A percentile compares a stretch with the other conserved stretches of the same genome.
Evolutionary conservation across 2,329 filamentous ascomycete species (phyloP).

Genomic region (Fusarium duplospermum): DNA sequence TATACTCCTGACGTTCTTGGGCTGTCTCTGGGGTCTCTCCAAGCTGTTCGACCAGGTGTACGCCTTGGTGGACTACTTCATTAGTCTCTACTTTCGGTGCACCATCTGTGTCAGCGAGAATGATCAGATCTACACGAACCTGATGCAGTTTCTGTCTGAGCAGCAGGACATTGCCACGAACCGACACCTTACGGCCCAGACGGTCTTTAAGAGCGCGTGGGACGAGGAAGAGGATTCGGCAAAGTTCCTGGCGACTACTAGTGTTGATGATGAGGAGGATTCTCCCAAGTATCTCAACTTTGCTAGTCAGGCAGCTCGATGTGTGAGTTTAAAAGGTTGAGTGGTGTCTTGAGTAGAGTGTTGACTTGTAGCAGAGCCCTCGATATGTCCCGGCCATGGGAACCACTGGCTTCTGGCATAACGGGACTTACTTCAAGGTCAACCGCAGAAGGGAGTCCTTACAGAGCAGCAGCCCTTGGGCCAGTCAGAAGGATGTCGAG

Average conservation of each 20-base stretch:
- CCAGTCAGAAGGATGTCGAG: slow-evolving; percentile 63
- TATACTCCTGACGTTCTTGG: slow-evolving; percentile 57
- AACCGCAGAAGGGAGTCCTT: slow-evolving; percentile 58
- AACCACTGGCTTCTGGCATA: slow-evolving; percentile 65
- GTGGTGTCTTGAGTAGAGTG: background rate
- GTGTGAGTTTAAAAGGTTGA: slow-evolving; percentile 47
- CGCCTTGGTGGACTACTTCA: slow-evolving; percentile 48
- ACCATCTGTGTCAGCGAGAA: slow-evolving; percentile 64
- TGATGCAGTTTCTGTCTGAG: slow-evolving; percentile 69
- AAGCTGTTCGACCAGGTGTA: slow-evolving; percentile 52
- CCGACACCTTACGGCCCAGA: slow-evolving; percentile 66
- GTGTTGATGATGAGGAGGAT: slow-evolving; percentile 53
- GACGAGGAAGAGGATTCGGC: slow-evolving; percentile 63
- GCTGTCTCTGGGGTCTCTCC: slow-evolving; percentile 60
- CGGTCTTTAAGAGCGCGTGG: slow-evolving; percentile 66
- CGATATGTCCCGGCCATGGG: slow-evolving; percentile 67
- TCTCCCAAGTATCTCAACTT: slow-evolving; percentile 65
- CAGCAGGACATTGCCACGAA: slow-evolving; percentile 64
- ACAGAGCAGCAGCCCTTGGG: slow-evolving; percentile 48
- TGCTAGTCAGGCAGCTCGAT: slow-evolving; percentile 66
- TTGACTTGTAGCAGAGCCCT: slow-evolving; percentile 51
- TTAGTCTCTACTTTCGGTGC: slow-evolving; percentile 62
- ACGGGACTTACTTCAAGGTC: slow-evolving; percentile 62
- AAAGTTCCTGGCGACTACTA: slow-evolving; percentile 49
- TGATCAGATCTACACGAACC: slow-evolving; percentile 68